Conservation (phyloP, 2,329 filamentous ascomycete genomes). For the Pseudocercospora crystallina region DNA sequence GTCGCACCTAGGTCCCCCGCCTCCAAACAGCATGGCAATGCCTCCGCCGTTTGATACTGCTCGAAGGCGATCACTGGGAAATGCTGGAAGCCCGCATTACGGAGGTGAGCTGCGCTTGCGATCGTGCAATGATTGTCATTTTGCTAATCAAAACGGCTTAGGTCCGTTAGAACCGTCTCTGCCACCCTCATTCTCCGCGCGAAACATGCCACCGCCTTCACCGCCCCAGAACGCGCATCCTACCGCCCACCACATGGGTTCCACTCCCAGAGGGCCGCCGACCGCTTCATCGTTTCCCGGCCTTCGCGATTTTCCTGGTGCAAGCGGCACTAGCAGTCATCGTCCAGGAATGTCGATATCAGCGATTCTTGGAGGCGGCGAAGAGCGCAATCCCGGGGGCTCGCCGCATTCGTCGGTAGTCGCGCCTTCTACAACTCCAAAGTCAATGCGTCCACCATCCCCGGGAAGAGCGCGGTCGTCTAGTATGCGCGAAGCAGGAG, state of each 20-base stretch:
- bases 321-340: constrained; percentile 41
- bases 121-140: no score
- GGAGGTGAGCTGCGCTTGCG: constrained; percentile 18
- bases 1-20: constrained; percentile 20
- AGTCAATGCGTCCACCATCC: constrained; percentile 50
- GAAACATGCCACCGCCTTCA: constrained; percentile 53
- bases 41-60: constrained; percentile 44
- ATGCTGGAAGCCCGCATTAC: constrained; percentile 32
- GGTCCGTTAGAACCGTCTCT: constrained; percentile 35
- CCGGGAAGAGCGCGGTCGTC: constrained; percentile 40
- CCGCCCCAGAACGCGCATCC: constrained; percentile 46
- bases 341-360: constrained; percentile 72
- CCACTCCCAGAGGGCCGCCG: constrained; percentile 44
- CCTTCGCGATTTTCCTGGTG: constrained; percentile 57
- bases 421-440: constrained; percentile 34
- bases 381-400: constrained; percentile 29
- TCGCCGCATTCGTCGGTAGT: constrained; percentile 35
- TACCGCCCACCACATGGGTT: constrained; percentile 36
- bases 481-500: constrained; percentile 36
- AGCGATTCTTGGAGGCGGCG: constrained; percentile 61
- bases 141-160: no score
- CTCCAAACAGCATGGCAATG: constrained; percentile 36
- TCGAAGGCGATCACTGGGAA: constrained; percentile 46
- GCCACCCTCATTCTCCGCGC: constrained; percentile 40
- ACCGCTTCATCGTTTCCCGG: constrained; percentile 47